Conservation (phyloP, 2,329 filamentous ascomycete species). For the Xylariaceae sp. region DNA sequence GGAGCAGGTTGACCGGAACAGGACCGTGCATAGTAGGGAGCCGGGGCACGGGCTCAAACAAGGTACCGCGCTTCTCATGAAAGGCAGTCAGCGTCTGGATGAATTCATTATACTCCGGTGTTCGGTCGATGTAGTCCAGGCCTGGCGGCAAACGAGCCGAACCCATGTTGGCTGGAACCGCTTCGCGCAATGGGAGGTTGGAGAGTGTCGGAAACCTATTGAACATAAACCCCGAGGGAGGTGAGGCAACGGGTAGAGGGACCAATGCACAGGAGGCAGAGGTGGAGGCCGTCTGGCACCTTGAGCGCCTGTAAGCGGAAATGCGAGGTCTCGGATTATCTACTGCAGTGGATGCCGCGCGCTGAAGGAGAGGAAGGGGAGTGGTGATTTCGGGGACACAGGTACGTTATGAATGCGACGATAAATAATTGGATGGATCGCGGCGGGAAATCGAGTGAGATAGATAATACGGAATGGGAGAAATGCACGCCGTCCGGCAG, state of each 20-base stretch:
- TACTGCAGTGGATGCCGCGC: background rate
- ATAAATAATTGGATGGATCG: background rate
- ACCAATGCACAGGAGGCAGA: conserved; percentile 12
- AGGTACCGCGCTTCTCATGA: conserved; percentile 72
- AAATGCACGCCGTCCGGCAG: background rate
- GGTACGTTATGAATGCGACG: background rate
- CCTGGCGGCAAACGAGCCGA: conserved; percentile 26
- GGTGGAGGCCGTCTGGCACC: conserved; percentile 12
- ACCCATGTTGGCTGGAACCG: conserved; percentile 25
- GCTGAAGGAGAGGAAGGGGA: background rate
- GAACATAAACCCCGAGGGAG: background rate
- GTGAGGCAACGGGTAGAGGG: background rate
- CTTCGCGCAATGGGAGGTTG: conserved; percentile 7
- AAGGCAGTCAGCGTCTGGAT: conserved; percentile 67
- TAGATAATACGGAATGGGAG: background rate
- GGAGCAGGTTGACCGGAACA: conserved; percentile 68
- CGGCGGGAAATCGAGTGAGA: background rate
- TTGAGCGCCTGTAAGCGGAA: background rate
- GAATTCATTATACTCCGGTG: conserved; percentile 71
- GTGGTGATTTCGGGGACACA: background rate
- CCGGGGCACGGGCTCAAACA: conserved; percentile 67
- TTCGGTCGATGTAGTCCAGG: conserved; percentile 47
- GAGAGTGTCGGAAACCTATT: background rate
- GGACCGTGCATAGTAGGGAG: conserved; percentile 62
- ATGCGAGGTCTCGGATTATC: background rate